phyloP scores from a whole-genome alignment of 805 yeast species.

The Schwanniomyces yamadae region DNA sequence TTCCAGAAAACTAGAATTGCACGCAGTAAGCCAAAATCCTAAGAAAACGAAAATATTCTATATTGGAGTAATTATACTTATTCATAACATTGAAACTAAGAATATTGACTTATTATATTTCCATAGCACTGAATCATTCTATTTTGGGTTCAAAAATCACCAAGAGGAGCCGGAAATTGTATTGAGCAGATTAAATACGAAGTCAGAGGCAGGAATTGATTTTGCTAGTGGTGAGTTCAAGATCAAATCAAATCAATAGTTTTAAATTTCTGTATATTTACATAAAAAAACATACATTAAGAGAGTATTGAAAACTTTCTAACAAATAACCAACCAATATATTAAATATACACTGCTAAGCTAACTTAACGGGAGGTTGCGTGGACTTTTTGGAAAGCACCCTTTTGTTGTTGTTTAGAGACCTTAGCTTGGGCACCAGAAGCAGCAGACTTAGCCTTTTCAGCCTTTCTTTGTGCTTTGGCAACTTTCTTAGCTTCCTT shows the following conservation, averaged over 20 bases:
- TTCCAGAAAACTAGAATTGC: constrained; percentile 8
- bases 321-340: constrained; percentile 9
- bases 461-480: constrained; percentile 94
- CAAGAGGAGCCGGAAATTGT: constrained; percentile 18
- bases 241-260: neutral
- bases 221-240: constrained; percentile 28
- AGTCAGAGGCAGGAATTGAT: constrained; percentile 13
- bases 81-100: constrained; percentile 11
- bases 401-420: constrained; percentile 96
- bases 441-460: constrained; percentile 80
- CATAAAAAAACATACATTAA: constrained; percentile 13
- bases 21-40: constrained; percentile 2
- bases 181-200: constrained; percentile 19
- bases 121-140: constrained; percentile 39
- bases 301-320: constrained; percentile 9
- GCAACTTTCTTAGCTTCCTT: constrained; percentile 88
- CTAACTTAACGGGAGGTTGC: constrained; percentile 88
- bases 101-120: constrained; percentile 26
- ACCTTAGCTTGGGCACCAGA: constrained; percentile 63
- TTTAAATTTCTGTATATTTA: neutral
- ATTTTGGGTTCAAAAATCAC: constrained; percentile 25
- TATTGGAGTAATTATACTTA: constrained; percentile 30
- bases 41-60: constrained; percentile 16
- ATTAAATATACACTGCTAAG: constrained; percentile 10
- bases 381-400: constrained; percentile 95